Evolutionary conservation across 495 filamentous ascomycete genomes (phyloP).

Genomic region (Neohortaea acidophila): DNA sequence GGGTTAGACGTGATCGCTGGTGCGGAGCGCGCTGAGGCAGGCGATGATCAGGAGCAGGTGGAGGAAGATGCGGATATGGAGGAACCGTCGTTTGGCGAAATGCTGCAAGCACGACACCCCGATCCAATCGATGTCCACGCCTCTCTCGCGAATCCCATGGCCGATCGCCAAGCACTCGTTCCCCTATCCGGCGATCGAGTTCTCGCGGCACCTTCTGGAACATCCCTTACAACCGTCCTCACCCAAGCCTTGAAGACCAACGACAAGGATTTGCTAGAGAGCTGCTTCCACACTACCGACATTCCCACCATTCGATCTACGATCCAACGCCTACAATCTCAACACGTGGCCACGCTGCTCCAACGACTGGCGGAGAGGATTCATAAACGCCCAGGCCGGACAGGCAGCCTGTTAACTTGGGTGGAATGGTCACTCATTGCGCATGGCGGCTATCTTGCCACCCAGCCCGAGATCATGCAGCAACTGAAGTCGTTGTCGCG

Average conservation of each 20-base stretch:
- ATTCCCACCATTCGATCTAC: conserved; percentile 63
- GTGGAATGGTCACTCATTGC: conserved; percentile 91
- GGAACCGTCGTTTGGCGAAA: conserved; percentile 77
- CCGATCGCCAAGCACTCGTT: conserved; percentile 25
- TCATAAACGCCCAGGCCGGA: conserved; percentile 72
- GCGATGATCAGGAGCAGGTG: conserved; percentile 29
- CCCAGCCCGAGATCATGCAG: conserved; percentile 61
- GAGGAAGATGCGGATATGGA: conserved; percentile 36
- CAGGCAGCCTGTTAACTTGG: conserved; percentile 86
- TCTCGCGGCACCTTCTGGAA: conserved; percentile 40
- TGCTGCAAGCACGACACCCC: conserved; percentile 52
- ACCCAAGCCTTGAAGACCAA: conserved; percentile 86
- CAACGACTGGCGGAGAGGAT: conserved; percentile 75
- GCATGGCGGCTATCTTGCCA: conserved; percentile 81
- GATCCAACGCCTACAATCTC: conserved; percentile 75
- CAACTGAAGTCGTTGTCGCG: conserved; percentile 61
- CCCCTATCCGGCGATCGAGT: conserved; percentile 19
- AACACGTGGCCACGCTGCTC: conserved; percentile 60
- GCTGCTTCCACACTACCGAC: conserved; percentile 70
- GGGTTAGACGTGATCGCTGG: conserved; percentile 9
- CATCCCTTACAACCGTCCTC: conserved; percentile 76
- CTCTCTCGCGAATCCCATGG: conserved; percentile 32
- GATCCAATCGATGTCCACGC: conserved; percentile 66
- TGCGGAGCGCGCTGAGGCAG: conserved; percentile 12
- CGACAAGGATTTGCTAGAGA: conserved; percentile 74